phyloP scores from a whole-genome alignment of 768 basidiomycete genomes.

The Hericium erinaceus region DNA sequence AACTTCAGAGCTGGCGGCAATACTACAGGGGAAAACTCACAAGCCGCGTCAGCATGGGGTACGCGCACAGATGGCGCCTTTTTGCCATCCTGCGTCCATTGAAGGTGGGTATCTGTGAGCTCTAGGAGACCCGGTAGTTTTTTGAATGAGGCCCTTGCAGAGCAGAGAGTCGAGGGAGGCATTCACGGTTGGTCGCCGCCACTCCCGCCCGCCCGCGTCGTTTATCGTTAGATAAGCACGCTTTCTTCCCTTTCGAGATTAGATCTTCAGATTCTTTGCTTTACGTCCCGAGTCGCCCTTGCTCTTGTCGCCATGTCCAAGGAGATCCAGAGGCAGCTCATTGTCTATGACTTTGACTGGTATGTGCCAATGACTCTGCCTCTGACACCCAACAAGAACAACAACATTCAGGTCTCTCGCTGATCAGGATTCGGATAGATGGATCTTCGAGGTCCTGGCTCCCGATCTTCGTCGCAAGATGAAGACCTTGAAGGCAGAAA shows the following conservation, averaged over 20 bases:
- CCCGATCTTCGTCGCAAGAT: conserved; percentile 79
- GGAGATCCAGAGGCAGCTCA: conserved; percentile 46
- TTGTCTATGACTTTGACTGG: conserved; percentile 99
- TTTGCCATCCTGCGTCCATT: conserved; percentile 75
- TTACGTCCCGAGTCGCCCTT: not conserved
- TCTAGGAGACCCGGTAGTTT: conserved; percentile 69
- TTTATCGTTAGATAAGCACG: conserved; percentile 1
- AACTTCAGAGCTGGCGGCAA: conserved; percentile 8
- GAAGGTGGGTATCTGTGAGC: conserved; percentile 61
- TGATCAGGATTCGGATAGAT: conserved; percentile 96
- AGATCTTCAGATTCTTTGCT: not conserved
- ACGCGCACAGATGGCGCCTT: conserved; percentile 56
- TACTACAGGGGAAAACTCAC: conserved; percentile 26
- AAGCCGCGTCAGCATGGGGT: conserved; percentile 46
- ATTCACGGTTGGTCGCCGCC: conserved; percentile 7
- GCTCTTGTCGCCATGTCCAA: conserved; percentile 15
- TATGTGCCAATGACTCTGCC: conserved; percentile 18
- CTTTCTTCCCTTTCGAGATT: not conserved
- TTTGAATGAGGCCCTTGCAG: conserved; percentile 78
- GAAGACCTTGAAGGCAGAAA: conserved; percentile 47
- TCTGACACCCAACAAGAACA: not conserved
- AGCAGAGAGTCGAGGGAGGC: conserved; percentile 13
- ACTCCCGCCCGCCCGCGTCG: not conserved
- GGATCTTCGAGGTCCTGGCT: conserved; percentile 82
- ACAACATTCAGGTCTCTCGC: conserved; percentile 58